phyloP scores from a whole-genome alignment of 805 yeast genomes.

The Nakazawaea ernobii region DNA sequence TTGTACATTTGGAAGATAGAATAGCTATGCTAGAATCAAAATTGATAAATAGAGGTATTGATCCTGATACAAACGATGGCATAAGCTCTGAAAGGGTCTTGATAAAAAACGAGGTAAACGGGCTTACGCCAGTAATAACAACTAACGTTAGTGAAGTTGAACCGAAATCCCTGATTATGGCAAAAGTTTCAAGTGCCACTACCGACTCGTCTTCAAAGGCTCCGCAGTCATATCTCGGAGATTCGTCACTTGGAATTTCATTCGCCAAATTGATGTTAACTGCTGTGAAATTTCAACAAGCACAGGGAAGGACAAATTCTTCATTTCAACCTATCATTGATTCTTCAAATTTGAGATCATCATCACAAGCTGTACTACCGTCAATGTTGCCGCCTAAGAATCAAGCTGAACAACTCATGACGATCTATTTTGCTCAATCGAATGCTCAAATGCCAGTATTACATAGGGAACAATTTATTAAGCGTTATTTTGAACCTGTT shows the following conservation, averaged over 20 bases:
- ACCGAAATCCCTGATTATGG: conserved; percentile 15
- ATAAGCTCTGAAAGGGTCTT: neutral
- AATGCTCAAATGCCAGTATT: conserved; percentile 81
- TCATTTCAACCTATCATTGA: conserved; percentile 16
- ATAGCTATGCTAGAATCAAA: conserved; percentile 50
- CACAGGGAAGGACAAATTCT: conserved; percentile 8
- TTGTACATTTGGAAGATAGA: conserved; percentile 64
- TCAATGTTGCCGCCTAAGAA: conserved; percentile 64
- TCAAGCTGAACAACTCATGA: conserved; percentile 60
- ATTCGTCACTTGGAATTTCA: conserved; percentile 53
- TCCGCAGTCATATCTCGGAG: conserved; percentile 35
- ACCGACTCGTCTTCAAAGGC: conserved; percentile 25
- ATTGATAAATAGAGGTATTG: conserved; percentile 38
- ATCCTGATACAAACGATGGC: conserved; percentile 18
- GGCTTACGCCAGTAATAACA: neutral
- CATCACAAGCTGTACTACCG: conserved; percentile 23
- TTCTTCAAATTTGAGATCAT: conserved; percentile 22
- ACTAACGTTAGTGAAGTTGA: neutral
- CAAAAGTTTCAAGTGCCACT: conserved; percentile 21
- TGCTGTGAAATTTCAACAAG: conserved; percentile 55
- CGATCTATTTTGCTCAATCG: conserved; percentile 68
- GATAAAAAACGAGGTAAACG: neutral
- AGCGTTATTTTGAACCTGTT: conserved; percentile 65
- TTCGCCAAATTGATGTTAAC: conserved; percentile 75
- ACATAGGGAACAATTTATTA: conserved; percentile 74